These are phyloP conservation scores for Echria macrotheca DNA, from an alignment of 495 filamentous ascomycete genomes.

Conservation along the genomic window DNA sequence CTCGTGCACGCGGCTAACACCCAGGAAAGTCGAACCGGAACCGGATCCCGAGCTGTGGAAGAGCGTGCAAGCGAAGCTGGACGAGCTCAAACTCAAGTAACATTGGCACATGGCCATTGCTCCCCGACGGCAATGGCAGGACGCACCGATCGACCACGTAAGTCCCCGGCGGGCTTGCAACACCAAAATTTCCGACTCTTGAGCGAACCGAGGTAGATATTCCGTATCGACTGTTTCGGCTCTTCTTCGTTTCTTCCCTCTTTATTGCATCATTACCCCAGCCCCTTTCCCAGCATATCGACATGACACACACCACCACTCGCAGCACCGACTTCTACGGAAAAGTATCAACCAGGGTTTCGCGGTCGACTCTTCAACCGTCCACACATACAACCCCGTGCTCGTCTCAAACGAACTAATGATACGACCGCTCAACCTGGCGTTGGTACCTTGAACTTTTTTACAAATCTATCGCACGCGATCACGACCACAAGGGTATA, in stretches of 20 bases:
- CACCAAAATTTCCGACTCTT: not conserved
- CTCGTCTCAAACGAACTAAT: slow-evolving; percentile 4
- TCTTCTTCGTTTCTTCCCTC: not conserved
- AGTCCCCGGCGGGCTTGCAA: too few species aligned
- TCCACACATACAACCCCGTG: not conserved
- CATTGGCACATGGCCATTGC: slow-evolving; percentile 1
- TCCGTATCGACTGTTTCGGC: not conserved
- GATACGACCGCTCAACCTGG: slow-evolving; percentile 8
- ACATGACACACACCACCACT: not conserved
- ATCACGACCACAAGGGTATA: slow-evolving; percentile 2
- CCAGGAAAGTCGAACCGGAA: slow-evolving; percentile 55
- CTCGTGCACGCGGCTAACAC: slow-evolving; percentile 42
- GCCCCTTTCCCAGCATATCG: not conserved
- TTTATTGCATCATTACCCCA: slow-evolving; percentile 9
- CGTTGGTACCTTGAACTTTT: slow-evolving; percentile 3
- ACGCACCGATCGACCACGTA: too few species aligned
- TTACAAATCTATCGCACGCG: slow-evolving; percentile 1
- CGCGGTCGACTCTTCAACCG: slow-evolving; percentile 5
- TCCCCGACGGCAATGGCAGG: not conserved
- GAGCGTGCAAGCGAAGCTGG: slow-evolving; percentile 55
- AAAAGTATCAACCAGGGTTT: not conserved
- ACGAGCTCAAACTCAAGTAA: slow-evolving; percentile 36
- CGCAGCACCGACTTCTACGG: not conserved
- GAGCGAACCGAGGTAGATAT: not conserved
- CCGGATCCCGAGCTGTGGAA: slow-evolving; percentile 60